Percentiles rank a stretch among this genome's conserved stretches.
Conservation (phyloP, 108 stramenopile genomes). For the Pseudonitzschia pungens region DNA sequence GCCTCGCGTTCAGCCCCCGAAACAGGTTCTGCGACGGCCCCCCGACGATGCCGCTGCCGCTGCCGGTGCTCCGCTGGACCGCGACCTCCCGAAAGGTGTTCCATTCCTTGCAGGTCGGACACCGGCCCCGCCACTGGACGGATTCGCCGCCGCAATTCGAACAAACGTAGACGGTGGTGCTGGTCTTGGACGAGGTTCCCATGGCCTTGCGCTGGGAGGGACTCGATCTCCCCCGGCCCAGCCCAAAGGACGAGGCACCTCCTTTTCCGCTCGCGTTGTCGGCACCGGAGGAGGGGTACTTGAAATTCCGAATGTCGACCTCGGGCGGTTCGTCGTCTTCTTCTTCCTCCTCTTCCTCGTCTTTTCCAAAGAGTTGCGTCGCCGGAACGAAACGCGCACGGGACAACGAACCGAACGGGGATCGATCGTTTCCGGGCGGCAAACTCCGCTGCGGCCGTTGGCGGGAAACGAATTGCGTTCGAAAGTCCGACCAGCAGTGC, state of each 20-base stretch:
- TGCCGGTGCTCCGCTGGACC: slow-evolving; percentile 28
- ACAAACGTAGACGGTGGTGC: slow-evolving; percentile 59
- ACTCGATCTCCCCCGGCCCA: slow-evolving; percentile 41
- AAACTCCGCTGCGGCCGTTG: neutral
- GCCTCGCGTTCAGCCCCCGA: neutral
- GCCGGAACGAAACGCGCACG: neutral
- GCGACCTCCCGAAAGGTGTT: slow-evolving; percentile 83
- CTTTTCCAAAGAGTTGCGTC: slow-evolving; percentile 8
- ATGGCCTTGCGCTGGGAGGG: slow-evolving; percentile 52
- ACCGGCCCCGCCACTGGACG: slow-evolving; percentile 91
- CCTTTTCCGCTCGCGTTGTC: slow-evolving; percentile 4
- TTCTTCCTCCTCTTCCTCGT: slow-evolving; percentile 57
- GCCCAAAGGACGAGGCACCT: slow-evolving; percentile 1
- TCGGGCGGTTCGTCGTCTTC: slow-evolving; percentile 63
- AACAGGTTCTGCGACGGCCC: slow-evolving; percentile 6
- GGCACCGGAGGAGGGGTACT: slow-evolving; percentile 30
- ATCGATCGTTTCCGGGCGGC: neutral
- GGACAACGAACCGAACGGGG: too few relatives aligned
- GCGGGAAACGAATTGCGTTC: neutral
- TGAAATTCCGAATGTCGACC: slow-evolving; percentile 57
- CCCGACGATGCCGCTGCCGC: slow-evolving; percentile 1
- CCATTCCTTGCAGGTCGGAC: slow-evolving; percentile 90
- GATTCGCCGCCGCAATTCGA: slow-evolving; percentile 87
- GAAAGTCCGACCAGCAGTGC: neutral
- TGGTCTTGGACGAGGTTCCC: slow-evolving; percentile 44